phyloP scores from a whole-genome alignment of 2,329 filamentous ascomycete species.

The Dothiorella sarmentorum region DNA sequence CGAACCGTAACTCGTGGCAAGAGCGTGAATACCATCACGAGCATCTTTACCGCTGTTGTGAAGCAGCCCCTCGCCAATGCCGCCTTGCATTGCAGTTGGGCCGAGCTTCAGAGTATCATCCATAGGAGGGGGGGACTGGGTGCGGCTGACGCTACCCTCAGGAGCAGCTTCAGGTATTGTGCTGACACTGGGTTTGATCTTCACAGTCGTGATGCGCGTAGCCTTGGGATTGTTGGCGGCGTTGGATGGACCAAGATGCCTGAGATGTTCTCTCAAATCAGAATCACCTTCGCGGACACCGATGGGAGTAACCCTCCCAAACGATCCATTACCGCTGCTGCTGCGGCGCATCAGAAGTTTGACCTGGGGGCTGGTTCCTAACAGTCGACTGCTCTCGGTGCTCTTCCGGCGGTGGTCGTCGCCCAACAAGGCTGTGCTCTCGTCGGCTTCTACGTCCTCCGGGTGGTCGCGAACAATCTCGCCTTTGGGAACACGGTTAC shows the following conservation, averaged over 20 bases:
- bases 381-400: slow-evolving; percentile 23
- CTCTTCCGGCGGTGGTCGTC: slow-evolving; percentile 15
- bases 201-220: slow-evolving; percentile 61
- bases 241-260: slow-evolving; percentile 63
- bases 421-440: slow-evolving; percentile 20
- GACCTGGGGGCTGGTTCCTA: slow-evolving; percentile 32
- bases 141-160: slow-evolving; percentile 23
- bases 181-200: slow-evolving; percentile 58
- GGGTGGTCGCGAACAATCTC: slow-evolving; percentile 48
- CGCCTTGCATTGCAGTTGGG: slow-evolving; percentile 45
- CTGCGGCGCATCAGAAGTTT: slow-evolving; percentile 45
- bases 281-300: slow-evolving; percentile 51
- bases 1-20: slow-evolving; percentile 47
- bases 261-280: slow-evolving; percentile 58
- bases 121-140: slow-evolving; percentile 22
- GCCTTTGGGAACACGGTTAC: slow-evolving; percentile 62
- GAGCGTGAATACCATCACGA: slow-evolving; percentile 63
- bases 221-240: slow-evolving; percentile 57
- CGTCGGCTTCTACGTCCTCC: slow-evolving; percentile 25
- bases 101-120: slow-evolving; percentile 34
- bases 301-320: slow-evolving; percentile 29
- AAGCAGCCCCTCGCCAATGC: slow-evolving; percentile 54
- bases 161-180: slow-evolving; percentile 44
- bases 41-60: slow-evolving; percentile 51
- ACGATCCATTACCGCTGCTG: slow-evolving; percentile 38